Conservation (phyloP, 441 rosid genomes). For the Brassica hybrid region DNA sequence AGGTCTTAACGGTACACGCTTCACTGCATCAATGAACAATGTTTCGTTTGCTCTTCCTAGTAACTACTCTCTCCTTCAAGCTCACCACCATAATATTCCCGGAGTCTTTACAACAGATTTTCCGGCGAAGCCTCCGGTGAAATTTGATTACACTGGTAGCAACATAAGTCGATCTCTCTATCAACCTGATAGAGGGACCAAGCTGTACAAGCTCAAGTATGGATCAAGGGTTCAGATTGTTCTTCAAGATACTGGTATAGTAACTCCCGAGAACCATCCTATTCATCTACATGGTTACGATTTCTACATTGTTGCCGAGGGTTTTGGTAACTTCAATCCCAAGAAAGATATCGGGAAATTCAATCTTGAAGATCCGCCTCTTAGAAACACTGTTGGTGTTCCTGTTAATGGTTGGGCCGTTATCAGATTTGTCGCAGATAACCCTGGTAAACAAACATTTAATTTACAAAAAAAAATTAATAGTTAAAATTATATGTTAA, state of each 20-base stretch:
- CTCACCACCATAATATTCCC: conserved; percentile 57
- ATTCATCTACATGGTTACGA: conserved; percentile 90
- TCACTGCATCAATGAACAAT: conserved; percentile 85
- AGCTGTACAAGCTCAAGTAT: conserved; percentile 64
- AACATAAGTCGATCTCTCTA: conserved; percentile 69
- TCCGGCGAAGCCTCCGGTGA: conserved; percentile 64
- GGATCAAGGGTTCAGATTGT: too few species aligned
- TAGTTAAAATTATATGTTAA: neutral
- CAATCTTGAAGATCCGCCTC: conserved; percentile 84
- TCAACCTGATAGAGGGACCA: conserved; percentile 72
- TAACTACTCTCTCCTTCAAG: conserved; percentile 72
- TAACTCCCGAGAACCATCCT: conserved; percentile 92
- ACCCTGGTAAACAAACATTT: conserved; percentile 60
- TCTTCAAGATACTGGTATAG: too few species aligned
- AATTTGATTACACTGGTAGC: conserved; percentile 80
- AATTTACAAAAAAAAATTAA: neutral
- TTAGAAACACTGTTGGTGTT: conserved; percentile 72
- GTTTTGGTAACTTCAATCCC: conserved; percentile 81
- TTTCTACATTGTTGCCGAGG: conserved; percentile 74
- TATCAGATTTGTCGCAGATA: conserved; percentile 83
- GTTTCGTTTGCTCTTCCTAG: conserved; percentile 73
- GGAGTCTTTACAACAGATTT: conserved; percentile 81
- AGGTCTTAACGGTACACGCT: too few species aligned
- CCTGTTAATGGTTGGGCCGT: conserved; percentile 81
- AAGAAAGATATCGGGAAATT: conserved; percentile 57